phyloP scores from a whole-genome alignment of 345 rosid species.

The Arabidopsis suecica region DNA sequence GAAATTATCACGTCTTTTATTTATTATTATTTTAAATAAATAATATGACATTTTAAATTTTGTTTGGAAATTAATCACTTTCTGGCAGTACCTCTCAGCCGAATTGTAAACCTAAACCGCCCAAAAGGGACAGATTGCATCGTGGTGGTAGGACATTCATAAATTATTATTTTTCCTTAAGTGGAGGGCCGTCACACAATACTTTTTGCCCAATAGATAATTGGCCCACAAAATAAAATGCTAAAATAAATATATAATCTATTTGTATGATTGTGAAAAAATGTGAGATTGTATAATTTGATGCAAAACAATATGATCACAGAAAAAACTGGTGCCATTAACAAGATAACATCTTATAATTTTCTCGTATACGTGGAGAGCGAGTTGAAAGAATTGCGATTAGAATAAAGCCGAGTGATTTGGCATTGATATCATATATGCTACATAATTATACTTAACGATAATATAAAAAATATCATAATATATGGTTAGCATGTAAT shows the following conservation, averaged over 20 bases:
- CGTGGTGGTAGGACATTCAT: constrained; percentile 35
- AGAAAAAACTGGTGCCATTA: background rate
- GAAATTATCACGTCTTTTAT: background rate
- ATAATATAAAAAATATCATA: background rate
- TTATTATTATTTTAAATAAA: background rate
- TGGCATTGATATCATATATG: constrained; percentile 4
- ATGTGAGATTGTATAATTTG: background rate
- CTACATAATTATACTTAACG: constrained; percentile 1
- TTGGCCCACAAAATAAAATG: constrained; percentile 6
- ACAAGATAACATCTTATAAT: constrained; percentile 31
- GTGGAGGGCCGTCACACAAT: constrained; percentile 26
- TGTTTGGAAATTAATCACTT: background rate
- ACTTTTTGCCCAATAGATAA: constrained; percentile 12
- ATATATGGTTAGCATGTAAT: constrained; percentile 36
- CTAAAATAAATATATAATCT: background rate
- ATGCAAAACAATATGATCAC: no score
- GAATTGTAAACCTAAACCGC: constrained; percentile 22
- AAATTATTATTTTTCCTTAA: constrained; percentile 16
- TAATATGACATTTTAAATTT: background rate
- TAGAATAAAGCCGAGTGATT: constrained; percentile 17
- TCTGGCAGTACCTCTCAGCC: background rate
- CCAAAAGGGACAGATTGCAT: constrained; percentile 21
- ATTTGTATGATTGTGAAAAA: background rate
- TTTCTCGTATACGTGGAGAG: constrained; percentile 1
- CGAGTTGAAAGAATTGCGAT: constrained; percentile 2